Base-by-base conservation (phyloP, 352 stramenopile species). In the Phytophthora europaea region DNA sequence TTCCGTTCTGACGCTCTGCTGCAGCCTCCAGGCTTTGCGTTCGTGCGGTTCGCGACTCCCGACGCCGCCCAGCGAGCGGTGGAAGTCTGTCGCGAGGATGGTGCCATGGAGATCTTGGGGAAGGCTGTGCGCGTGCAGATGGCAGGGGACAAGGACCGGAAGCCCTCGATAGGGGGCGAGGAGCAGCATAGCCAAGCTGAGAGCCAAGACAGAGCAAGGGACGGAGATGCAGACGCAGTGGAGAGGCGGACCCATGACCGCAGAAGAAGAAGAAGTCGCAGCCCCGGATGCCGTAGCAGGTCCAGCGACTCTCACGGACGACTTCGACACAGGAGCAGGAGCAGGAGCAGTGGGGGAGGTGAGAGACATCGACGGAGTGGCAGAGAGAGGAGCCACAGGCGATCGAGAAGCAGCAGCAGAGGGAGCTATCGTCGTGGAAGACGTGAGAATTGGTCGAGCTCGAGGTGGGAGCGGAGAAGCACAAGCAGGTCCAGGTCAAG, bases 21-120 rank as follows among this genome's bases (percentile, higher is more conserved):
- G 50, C 54, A 94, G 84, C 89, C 89, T 52, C 89, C 89, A 64
- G 88, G 89, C 13, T 96, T 96, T 63, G 89, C 89, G 22, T 96
- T 96, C 65, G 83, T 96, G 51, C 74, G 70, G 6, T 96, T 92
- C 55, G 77, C 80, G 40, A 80, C 50, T 23, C 73, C 70, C 15
- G 81, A 82, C 2, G 78, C 81, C 15, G 89, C 88, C 0, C 52
- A 83, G 43, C 64, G 77, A 36, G 89, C 88, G 0, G 80, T 94
- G 10, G 68, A 88, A 15, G 58, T 61, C 3, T 91, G 83, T 34
- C 47, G 68, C 8, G 65, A 71, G 7, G 65, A 74, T n/a, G 69
- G 78, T 23, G 70, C 71, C 20, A 78, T 91, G 54, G 76, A 87
- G 62, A 89, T 96, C 43, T 53, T 94, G 13, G 89, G 88, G 3